Percentiles rank a stretch among this genome's conserved stretches.
Conservation (phyloP, 31 red algal species). For the Endocladia muricata region DNA sequence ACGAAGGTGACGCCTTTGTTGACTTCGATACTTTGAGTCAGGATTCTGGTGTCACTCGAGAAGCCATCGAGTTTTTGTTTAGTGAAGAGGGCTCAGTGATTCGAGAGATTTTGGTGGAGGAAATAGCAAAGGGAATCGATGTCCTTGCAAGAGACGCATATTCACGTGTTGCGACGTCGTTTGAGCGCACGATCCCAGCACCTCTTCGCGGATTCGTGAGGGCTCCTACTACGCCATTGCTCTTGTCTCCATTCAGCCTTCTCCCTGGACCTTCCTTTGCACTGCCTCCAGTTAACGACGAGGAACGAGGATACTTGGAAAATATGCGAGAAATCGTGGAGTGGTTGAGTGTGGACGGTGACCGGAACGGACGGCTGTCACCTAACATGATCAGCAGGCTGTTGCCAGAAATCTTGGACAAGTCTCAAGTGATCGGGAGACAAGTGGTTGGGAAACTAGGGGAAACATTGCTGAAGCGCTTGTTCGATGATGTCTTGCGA, state of each 20-base stretch:
- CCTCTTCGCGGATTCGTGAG: constrained; percentile 40
- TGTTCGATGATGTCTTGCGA: constrained; percentile 52
- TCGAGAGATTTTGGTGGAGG: constrained; percentile 78
- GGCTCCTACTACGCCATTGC: not conserved
- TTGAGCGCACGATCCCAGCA: constrained; percentile 40
- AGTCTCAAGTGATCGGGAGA: constrained; percentile 33
- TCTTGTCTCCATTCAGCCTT: constrained; percentile 14
- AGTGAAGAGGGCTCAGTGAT: constrained; percentile 72
- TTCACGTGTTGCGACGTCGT: constrained; percentile 29
- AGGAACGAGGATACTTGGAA: constrained; percentile 50
- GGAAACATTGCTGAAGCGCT: constrained; percentile 37
- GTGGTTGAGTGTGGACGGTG: constrained; percentile 35
- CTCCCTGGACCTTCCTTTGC: constrained; percentile 20
- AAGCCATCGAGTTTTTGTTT: constrained; percentile 76
- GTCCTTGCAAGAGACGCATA: constrained; percentile 56
- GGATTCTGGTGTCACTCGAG: constrained; percentile 36
- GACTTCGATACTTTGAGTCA: constrained; percentile 87
- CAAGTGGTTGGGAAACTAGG: constrained; percentile 45
- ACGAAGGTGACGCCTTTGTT: constrained; percentile 86
- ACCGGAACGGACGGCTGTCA: not conserved
- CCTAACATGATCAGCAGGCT: constrained; percentile 23
- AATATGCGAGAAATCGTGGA: constrained; percentile 52
- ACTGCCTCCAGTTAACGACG: constrained; percentile 53
- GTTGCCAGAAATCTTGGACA: constrained; percentile 44
- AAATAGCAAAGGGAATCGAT: constrained; percentile 81